Percentiles rank a stretch among this genome's conserved stretches.
Conservation (phyloP, 306 rosid genomes). For the Quercus cerris region DNA sequence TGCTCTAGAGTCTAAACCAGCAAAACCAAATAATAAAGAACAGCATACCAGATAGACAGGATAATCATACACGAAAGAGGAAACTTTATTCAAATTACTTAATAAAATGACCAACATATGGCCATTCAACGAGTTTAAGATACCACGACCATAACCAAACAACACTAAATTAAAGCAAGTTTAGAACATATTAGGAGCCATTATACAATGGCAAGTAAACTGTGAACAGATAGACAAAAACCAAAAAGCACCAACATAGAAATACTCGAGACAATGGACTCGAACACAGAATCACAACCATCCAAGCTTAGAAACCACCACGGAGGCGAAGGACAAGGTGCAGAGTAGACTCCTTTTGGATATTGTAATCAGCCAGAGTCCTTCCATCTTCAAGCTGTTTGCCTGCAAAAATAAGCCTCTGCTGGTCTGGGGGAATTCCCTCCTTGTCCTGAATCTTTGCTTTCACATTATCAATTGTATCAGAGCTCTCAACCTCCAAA, state of each 20-base stretch:
- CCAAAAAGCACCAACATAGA: not conserved
- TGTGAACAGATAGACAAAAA: not conserved
- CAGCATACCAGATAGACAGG: not conserved
- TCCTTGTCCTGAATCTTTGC: conserved; percentile 34
- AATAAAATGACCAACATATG: not conserved
- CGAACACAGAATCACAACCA: not conserved
- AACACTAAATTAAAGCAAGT: not conserved
- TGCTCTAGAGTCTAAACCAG: not conserved
- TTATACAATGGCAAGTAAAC: not conserved
- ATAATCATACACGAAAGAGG: not conserved
- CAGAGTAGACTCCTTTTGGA: conserved; percentile 37
- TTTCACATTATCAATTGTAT: conserved; percentile 26
- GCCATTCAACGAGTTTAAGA: not conserved
- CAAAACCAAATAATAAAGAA: not conserved
- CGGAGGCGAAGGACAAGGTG: conserved; percentile 37
- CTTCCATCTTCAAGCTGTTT: conserved; percentile 37
- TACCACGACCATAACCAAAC: not conserved
- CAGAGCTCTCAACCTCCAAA: conserved; percentile 32
- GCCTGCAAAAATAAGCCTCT: conserved; percentile 28
- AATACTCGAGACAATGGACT: not conserved
- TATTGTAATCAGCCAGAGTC: conserved; percentile 31
- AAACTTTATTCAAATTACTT: not conserved
- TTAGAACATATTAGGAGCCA: not conserved
- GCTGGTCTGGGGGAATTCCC: conserved; percentile 35
- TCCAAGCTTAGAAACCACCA: conserved; percentile 15